Evolutionary conservation across 2,329 filamentous ascomycete genomes (phyloP), one percentile per base, ranked within the genome.

Genomic region (Alternaria ethzedia): DNA sequence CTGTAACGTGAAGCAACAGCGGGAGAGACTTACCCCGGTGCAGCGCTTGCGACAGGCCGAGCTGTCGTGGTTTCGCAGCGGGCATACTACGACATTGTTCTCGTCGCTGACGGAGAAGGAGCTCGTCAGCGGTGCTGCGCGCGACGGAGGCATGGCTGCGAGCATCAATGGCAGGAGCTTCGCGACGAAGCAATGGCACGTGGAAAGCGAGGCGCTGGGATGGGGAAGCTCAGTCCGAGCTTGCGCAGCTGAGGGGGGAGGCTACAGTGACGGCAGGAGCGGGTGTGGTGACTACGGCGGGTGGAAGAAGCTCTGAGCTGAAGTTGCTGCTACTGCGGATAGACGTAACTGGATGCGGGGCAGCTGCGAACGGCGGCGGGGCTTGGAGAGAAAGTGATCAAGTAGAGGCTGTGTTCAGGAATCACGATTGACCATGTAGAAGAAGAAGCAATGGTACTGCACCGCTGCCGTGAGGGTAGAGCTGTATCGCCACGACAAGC

Each of bases 1-100:
- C 56, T 36, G 57, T 44, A 49, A 55, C 44, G 52, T 59, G 49
- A 52, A 51, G 44, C 44, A 63, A 59, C 56, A 61, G 32, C 54
- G 21, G 32, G 57, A 68, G 65, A 67, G 72, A 96, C 94, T 93
- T 87, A 98, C 96, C 83, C 96, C 96, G 79, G 97, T 90, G 85
- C 96, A 99, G 86, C 95, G 89, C 86, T 99, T 99, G 81, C 95
- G 91, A 86, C 96, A 99, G 84, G 91, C 93, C 72, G 94, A 97
- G 80, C 93, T 93, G 88, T 99, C 96, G 79, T 97, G 94, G 80
- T 97, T 97, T 78, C 90, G 90, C 82, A 99, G 86, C 72, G 96
- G 96, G 83, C 96, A 99, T 78, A 97, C 92, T 79, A 99, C 96
- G 83, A 98, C 95, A 82, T 96, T 96, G 82, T 92, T 95, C 81